Percentiles rank a stretch among this genome's conserved stretches.
Conservation (phyloP, 1,284 basidiomycete species). For the Stygiomarasmius scandens region DNA sequence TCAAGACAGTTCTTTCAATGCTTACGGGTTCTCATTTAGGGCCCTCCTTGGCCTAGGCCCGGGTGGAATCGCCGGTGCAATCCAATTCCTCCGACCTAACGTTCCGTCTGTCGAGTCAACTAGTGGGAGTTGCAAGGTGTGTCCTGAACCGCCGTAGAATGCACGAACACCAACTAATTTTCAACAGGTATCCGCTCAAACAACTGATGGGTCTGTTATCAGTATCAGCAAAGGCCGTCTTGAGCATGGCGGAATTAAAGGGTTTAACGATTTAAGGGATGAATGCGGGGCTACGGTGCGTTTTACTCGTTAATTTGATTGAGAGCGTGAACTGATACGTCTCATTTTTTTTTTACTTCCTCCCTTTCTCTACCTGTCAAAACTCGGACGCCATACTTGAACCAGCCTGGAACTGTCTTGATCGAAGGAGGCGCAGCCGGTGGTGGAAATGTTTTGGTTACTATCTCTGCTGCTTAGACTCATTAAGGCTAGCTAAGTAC, state of each 20-base stretch:
- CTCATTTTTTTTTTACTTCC: too few relatives aligned
- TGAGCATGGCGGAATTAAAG: constrained; percentile 3
- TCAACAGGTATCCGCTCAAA: constrained; percentile 1
- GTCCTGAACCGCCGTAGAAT: too few relatives aligned
- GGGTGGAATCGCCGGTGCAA: constrained; percentile 5
- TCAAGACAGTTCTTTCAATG: background rate
- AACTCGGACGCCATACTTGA: too few relatives aligned
- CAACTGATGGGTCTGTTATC: constrained; percentile 5
- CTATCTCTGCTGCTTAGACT: background rate
- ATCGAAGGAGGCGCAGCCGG: background rate
- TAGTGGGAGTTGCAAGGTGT: constrained; percentile 3
- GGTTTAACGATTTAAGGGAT: constrained; percentile 1
- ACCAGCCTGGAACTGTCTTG: background rate
- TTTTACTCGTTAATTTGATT: too few relatives aligned
- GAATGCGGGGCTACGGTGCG: constrained; percentile 8
- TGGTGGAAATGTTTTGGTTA: background rate
- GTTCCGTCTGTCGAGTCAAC: background rate
- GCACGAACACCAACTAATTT: background rate
- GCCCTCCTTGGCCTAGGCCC: constrained; percentile 2
- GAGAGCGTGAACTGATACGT: too few relatives aligned
- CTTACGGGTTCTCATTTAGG: background rate
- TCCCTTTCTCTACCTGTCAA: too few relatives aligned
- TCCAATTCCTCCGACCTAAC: constrained; percentile 5
- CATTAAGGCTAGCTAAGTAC: too few relatives aligned
- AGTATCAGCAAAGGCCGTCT: constrained; percentile 7